phyloP scores from a whole-genome alignment of 2,329 filamentous ascomycete species.

The Fusarium stilboides region DNA sequence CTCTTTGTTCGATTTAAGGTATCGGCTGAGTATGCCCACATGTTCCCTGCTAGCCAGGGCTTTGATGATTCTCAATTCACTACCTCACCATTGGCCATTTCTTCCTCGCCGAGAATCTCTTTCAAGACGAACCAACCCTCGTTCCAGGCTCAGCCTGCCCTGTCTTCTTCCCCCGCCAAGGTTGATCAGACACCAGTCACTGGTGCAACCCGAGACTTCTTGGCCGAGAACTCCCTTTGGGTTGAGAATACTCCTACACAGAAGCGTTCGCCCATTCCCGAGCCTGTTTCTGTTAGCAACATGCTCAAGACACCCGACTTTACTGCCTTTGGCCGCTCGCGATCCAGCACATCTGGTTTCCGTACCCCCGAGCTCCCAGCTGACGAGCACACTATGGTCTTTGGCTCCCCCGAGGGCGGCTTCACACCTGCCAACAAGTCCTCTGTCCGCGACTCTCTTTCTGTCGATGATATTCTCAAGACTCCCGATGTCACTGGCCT shows the following conservation, averaged over 20 bases:
- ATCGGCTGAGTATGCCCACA: constrained; percentile 50
- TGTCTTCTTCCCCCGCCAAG: constrained; percentile 6
- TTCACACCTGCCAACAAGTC: not conserved
- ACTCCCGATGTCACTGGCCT: constrained; percentile 21
- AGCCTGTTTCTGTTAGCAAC: not conserved
- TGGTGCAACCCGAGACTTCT: not conserved
- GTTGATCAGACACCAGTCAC: constrained; percentile 1
- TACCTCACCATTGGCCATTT: constrained; percentile 43
- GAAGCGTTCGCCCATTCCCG: not conserved
- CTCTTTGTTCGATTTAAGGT: constrained; percentile 59
- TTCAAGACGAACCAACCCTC: constrained; percentile 18
- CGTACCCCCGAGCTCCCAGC: constrained; percentile 27
- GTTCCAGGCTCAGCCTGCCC: not conserved
- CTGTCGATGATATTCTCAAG: constrained; percentile 2
- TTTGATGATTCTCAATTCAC: constrained; percentile 49
- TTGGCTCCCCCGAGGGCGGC: not conserved
- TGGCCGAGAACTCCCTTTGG: not conserved
- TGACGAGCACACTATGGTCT: constrained; percentile 23
- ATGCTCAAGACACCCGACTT: constrained; percentile 18
- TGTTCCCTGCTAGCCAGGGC: constrained; percentile 53
- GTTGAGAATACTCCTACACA: not conserved
- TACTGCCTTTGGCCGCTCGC: not conserved
- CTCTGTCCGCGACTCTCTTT: not conserved
- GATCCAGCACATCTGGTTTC: not conserved
- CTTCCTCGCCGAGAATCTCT: constrained; percentile 44